These are phyloP conservation scores for Meyerozyma athensensis DNA, from an alignment of 1,139 yeast genomes.

Conservation along the genomic window DNA sequence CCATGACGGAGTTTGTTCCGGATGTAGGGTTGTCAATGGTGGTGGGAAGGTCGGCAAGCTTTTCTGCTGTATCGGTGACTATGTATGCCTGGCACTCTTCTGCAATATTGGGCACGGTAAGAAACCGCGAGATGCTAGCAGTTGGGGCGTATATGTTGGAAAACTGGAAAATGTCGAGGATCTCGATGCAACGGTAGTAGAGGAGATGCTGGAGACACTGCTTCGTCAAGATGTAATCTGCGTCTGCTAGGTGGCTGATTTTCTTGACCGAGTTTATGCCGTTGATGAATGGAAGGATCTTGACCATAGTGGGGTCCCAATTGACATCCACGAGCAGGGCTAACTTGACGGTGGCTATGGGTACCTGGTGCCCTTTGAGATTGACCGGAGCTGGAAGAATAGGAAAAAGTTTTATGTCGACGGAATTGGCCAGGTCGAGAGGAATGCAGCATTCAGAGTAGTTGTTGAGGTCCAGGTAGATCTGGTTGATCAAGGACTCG, in stretches of 20 bases:
- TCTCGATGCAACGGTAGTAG: constrained; percentile 80
- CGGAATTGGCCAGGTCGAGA: constrained; percentile 81
- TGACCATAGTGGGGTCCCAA: constrained; percentile 97
- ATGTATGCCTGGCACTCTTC: constrained; percentile 84
- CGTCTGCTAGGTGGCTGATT: constrained; percentile 76
- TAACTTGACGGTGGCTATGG: constrained; percentile 75
- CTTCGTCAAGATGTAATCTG: constrained; percentile 72
- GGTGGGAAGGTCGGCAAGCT: constrained; percentile 7
- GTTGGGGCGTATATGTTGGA: constrained; percentile 87
- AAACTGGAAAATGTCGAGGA: constrained; percentile 86
- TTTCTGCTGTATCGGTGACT: constrained; percentile 20
- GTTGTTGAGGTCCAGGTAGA: constrained; percentile 87
- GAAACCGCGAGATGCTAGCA: constrained; percentile 63
- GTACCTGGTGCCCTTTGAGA: constrained; percentile 74
- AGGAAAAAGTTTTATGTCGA: constrained; percentile 89
- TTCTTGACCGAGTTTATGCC: constrained; percentile 80
- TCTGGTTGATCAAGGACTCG: constrained; percentile 78
- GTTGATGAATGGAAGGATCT: constrained; percentile 77
- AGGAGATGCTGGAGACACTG: constrained; percentile 89
- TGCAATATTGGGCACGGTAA: constrained; percentile 63
- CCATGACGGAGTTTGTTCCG: constrained; percentile 2
- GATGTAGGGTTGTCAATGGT: constrained; percentile 6
- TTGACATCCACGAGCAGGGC: constrained; percentile 72
- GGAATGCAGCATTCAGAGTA: constrained; percentile 96
- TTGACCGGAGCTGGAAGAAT: constrained; percentile 79